Base-by-base conservation (phyloP, 2,329 filamentous ascomycete species). In the Chlorencoelia australis region DNA sequence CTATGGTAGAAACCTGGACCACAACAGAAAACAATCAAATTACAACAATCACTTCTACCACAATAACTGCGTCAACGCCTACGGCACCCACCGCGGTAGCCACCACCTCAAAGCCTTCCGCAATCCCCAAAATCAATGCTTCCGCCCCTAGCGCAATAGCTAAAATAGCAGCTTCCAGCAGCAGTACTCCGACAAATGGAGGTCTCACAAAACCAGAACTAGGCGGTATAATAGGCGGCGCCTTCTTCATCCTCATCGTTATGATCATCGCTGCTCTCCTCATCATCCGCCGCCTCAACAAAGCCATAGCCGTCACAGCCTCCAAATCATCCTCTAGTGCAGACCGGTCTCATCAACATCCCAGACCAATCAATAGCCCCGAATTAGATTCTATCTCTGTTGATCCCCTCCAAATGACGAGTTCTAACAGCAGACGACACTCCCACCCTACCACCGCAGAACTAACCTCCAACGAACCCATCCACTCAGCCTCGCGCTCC, bases 151-250 rank as follows among this genome's bases (percentile, higher is more conserved):
- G 41, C 2, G 31, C 46, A 18, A 45, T 50, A 26, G 29, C 45
- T 4, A 52, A 54, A 32, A 42, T 14, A 45, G 43, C 7, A 49
- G 56, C 28, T 46, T 53, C 20, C 46, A 70, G 15, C 60, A 38
- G 17, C 19, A 40, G 37, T 62, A 5, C 53, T 47, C 0, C 59
- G 53, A 1, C 40, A 11, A 42, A 35, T 11, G 41, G 21, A 13
- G 51, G 53, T 3, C 43, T 54, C 14, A 47, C 48, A 15, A 50
- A 41, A 5, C 31, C 45, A n/a, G 58, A 65, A 17, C 55, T 76
- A 2, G 71, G 66, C 3, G 73, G 72, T 2, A 71, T 75, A 15
- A 61, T 75, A 21, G 67, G 63, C 2, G 71, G 68, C 1, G 65
- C 65, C 9, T 56, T 69, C 3, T 61, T 59, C 0, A 50, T 75